Evolutionary conservation across 2,329 filamentous ascomycete genomes (phyloP), one percentile per base, ranked within the genome.

Genomic region (Scolecobasidium constrictum): DNA sequence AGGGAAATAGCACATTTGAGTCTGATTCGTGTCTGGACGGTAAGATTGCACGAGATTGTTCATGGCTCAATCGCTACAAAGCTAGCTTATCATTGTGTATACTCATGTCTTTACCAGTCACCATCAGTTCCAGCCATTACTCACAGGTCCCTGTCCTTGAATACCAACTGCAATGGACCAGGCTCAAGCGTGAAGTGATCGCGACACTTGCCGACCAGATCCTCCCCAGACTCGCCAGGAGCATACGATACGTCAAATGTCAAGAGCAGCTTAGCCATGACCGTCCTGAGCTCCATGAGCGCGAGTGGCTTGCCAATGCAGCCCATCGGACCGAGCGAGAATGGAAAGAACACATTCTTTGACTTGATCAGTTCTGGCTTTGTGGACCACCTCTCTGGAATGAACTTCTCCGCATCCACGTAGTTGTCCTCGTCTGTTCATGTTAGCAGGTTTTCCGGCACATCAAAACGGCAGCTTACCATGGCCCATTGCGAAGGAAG

Each of bases 161-260:
- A 38, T 9, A 38, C 37, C 20, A 38, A 16, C 6, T 17, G 9
- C 20, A 26, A 16, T n/a, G 37, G 37, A 5, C 37, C 37, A n/a
- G 37, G 23, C 20, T 26, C 37, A 15, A 38, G 23, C 15, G 20
- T 38, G 13, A 38, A 38, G 18, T 26, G 37, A 26, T 38, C 37
- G 5, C 37, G 19, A 4, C 33, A 38, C 31, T 56, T 56, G 41
- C 56, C 48, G 11, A 43, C 48, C 22, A 23, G 18, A 4, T 34
- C 43, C 43, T 40, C 48, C 49, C 42, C 35, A 56, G 28, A 44
- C 16, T 31, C 38, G 12, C 28, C 38, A 34, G 37, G 16, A 4
- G 22, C 28, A 31, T 31, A 16, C n/a, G 9, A 13, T 13, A 41
- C 28, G 16, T 37, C 33, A 13, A 42, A 42, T 5, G 31, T n/a